Evolutionary conservation across 1,284 basidiomycete genomes (phyloP), one percentile per base, ranked within the genome.

Genomic region (Apiotrichum mycotoxinovorans): DNA sequence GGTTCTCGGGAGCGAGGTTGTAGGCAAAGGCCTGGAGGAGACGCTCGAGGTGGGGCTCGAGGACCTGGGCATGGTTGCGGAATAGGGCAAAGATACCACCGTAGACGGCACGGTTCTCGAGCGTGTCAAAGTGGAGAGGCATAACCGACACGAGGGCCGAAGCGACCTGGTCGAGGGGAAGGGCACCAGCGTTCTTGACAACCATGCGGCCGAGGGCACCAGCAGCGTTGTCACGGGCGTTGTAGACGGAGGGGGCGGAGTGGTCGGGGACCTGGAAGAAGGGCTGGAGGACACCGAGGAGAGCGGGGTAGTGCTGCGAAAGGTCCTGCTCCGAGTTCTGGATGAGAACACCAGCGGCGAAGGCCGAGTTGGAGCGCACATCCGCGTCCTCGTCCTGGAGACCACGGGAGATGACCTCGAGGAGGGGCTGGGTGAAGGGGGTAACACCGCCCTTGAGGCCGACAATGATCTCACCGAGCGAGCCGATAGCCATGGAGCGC

Each of bases 281-380:
- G 9, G 90, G 89, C 47, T 85, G 87, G 50, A 98, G 85, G 4
- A 87, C 87, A 44, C 80, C 79, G 51, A 98, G 87, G 52, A 98
- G 82, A 62, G 83, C 63, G 44, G 86, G 75, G 79, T 89, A 97
- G 74, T 98, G 93, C 7, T 83, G 79, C 10, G 88, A 86, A 42
- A 98, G 83, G 77, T 99, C 93, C 53, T 84, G 73, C 49, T 87
- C 81, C 17, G 90, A 87, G 80, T 95, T 85, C 79, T 95, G 91
- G 61, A 98, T 84, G 58, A 99, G 83, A 44, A 96, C 86, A 63
- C 96, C 96, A 33, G 87, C 83, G 25, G 93, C 94, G 72, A 97
- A 99, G 12, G 93, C 92, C 34, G 94, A 92, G 71, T 98, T 98
- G 77, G 91, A 94, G 68, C 91, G 86, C 5, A 98, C 94, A 75